Percentiles rank a stretch among this genome's conserved stretches.
These are phyloP conservation scores for Paraconiothyrium sp. DNA, from an alignment of 2,329 filamentous ascomycete genomes.

Conservation along the genomic window DNA sequence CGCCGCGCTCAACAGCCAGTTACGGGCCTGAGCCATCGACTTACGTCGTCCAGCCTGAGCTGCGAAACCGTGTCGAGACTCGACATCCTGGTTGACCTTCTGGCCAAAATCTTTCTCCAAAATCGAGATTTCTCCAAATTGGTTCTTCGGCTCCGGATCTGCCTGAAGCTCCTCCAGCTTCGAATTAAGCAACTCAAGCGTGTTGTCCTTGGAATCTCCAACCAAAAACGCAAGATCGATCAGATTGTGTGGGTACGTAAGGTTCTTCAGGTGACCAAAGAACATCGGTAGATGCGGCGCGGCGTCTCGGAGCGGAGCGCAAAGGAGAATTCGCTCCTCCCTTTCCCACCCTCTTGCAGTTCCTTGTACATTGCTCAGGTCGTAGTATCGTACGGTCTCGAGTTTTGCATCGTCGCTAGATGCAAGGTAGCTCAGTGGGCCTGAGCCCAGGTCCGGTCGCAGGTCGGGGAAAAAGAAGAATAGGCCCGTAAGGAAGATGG, in stretches of 20 bases:
- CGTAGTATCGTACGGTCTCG: conserved; percentile 96
- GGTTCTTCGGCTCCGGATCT: conserved; percentile 79
- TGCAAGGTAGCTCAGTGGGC: conserved; percentile 75
- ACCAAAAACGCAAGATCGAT: conserved; percentile 97
- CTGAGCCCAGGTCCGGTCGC: conserved; percentile 67
- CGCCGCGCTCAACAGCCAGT: conserved; percentile 95
- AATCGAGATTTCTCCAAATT: conserved; percentile 95
- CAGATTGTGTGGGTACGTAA: conserved; percentile 95
- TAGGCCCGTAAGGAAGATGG: conserved; percentile 67
- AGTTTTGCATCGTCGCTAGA: conserved; percentile 77
- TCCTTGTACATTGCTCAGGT: conserved; percentile 89
- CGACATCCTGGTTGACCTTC: conserved; percentile 96
- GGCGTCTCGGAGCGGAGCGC: conserved; percentile 92
- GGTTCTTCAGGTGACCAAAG: conserved; percentile 95
- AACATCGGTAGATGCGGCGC: conserved; percentile 95
- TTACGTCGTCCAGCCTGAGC: conserved; percentile 94
- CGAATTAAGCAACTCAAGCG: conserved; percentile 77
- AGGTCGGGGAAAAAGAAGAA: conserved; percentile 82
- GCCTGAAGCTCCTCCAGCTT: conserved; percentile 82
- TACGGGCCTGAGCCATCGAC: conserved; percentile 96
- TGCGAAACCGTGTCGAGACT: conserved; percentile 96
- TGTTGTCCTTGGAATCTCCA: conserved; percentile 95
- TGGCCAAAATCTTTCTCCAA: conserved; percentile 99
- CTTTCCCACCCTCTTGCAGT: conserved; percentile 94
- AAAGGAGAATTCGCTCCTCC: conserved; percentile 93